Evolutionary conservation across 176 grass and related monocot species (phyloP).

Genomic region (Chrysopogon serrulatus): DNA sequence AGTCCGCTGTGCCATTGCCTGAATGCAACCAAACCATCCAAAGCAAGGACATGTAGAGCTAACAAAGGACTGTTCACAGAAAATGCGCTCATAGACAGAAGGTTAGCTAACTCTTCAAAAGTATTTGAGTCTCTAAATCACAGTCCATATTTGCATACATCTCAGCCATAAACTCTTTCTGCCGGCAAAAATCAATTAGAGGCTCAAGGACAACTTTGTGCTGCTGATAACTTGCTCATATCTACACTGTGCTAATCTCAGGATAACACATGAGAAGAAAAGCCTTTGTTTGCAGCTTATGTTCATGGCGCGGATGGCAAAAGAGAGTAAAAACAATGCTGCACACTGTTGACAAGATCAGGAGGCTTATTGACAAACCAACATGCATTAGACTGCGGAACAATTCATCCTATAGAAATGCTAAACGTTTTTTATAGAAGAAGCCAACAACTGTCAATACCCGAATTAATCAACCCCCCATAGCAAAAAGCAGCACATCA

Average conservation of each 20-base stretch:
- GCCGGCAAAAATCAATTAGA: constrained; percentile 84
- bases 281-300: constrained; percentile 87
- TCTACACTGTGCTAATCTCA: constrained; percentile 72
- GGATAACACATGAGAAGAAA: constrained; percentile 91
- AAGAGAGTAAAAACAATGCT: no score
- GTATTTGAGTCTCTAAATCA: constrained; percentile 80
- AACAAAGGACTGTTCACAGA: constrained; percentile 82
- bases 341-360: constrained; percentile 83
- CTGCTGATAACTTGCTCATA: constrained; percentile 84
- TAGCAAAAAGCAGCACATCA: constrained; percentile 86
- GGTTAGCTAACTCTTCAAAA: constrained; percentile 86
- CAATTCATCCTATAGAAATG: constrained; percentile 81
- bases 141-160: constrained; percentile 99
- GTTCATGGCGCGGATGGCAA: constrained; percentile 62
- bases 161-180: constrained; percentile 96
- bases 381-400: constrained; percentile 88
- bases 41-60: constrained; percentile 76
- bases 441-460: constrained; percentile 67
- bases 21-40: constrained; percentile 80
- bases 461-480: constrained; percentile 78
- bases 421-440: constrained; percentile 56
- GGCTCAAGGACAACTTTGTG: constrained; percentile 87
- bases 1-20: constrained; percentile 71
- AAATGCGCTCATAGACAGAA: constrained; percentile 92
- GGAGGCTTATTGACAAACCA: constrained; percentile 86